Conservation (phyloP, 1,284 basidiomycete species). For the Melanopsichium pennsylvanicum region DNA sequence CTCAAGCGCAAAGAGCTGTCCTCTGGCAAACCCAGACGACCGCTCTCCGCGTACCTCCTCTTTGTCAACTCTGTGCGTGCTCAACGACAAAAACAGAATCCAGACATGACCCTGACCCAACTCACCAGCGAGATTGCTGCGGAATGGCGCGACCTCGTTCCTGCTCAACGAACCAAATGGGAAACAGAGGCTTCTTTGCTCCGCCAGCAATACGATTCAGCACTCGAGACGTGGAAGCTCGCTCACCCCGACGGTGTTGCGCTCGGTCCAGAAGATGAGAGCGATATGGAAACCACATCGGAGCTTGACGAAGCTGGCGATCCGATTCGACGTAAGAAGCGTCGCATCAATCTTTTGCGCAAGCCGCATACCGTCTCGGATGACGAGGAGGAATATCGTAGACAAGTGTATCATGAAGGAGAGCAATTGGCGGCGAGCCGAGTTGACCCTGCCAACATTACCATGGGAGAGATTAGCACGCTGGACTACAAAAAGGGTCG, state of each 20-base stretch:
- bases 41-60: conserved; percentile 38
- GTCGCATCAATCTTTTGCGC: conserved; percentile 6
- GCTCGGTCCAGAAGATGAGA: conserved; percentile 38
- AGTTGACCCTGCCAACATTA: conserved; percentile 29
- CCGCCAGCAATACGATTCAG: conserved; percentile 33
- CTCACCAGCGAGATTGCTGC: conserved; percentile 37
- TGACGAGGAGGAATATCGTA: conserved; percentile 51
- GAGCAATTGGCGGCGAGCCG: conserved; percentile 25
- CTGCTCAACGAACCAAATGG: conserved; percentile 26
- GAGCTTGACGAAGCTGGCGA: conserved; percentile 36
- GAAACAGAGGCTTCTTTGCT: conserved; percentile 28
- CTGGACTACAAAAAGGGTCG: conserved; percentile 50
- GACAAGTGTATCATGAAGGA: conserved; percentile 31
- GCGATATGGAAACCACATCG: conserved; percentile 41
- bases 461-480: conserved; percentile 48
- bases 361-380: conserved; percentile 50
- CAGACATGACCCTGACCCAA: conserved; percentile 25
- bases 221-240: conserved; percentile 31
- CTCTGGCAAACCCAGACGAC: conserved; percentile 33
- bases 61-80: conserved; percentile 45
- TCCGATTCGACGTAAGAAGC: conserved; percentile 32
- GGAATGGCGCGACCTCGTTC: conserved; percentile 36
- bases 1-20: conserved; percentile 45
- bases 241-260: conserved; percentile 32
- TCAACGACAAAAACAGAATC: conserved; percentile 21